Percentiles rank a stretch among this genome's conserved stretches.
Evolutionary conservation across 805 yeast species (phyloP).

Genomic region (Spathaspora hagerdaliae): DNA sequence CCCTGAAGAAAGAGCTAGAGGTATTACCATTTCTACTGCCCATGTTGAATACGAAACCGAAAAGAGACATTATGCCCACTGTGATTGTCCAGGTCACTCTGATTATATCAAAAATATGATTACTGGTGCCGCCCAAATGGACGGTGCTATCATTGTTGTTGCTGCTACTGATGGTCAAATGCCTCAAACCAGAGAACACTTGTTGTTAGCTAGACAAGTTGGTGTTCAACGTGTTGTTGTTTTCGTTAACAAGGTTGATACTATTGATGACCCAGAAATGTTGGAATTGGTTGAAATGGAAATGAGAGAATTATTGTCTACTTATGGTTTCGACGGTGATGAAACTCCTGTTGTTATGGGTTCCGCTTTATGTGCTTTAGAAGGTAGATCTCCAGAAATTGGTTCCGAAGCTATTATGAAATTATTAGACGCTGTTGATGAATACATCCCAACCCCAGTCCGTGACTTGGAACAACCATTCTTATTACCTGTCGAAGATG

Average conservation of each 20-base stretch:
- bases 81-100: slow-evolving; percentile 98
- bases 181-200: slow-evolving; percentile 99
- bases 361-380: slow-evolving; percentile 95
- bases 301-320: slow-evolving; percentile 91
- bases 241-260: slow-evolving; percentile 96
- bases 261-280: slow-evolving; percentile 98
- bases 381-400: slow-evolving; percentile 82
- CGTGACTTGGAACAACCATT: slow-evolving; percentile 97
- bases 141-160: slow-evolving; percentile 98
- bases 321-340: slow-evolving; percentile 97
- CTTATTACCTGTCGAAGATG: slow-evolving; percentile 95
- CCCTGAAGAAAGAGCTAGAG: slow-evolving; percentile 99
- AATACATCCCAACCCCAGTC: slow-evolving; percentile 90
- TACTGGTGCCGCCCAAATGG: slow-evolving; percentile 99
- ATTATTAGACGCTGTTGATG: slow-evolving; percentile 89
- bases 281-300: slow-evolving; percentile 99
- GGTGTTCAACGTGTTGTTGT: slow-evolving; percentile 98
- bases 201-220: slow-evolving; percentile 97
- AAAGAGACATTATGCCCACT: slow-evolving; percentile 95
- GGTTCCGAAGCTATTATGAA: slow-evolving; percentile 82
- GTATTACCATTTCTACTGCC: slow-evolving; percentile 97
- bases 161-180: slow-evolving; percentile 99
- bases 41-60: slow-evolving; percentile 96
- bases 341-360: slow-evolving; percentile 98
- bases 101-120: slow-evolving; percentile 99